Base-by-base conservation (phyloP, 176 grass and related monocot species). In the Carex myosuroides region DNA sequence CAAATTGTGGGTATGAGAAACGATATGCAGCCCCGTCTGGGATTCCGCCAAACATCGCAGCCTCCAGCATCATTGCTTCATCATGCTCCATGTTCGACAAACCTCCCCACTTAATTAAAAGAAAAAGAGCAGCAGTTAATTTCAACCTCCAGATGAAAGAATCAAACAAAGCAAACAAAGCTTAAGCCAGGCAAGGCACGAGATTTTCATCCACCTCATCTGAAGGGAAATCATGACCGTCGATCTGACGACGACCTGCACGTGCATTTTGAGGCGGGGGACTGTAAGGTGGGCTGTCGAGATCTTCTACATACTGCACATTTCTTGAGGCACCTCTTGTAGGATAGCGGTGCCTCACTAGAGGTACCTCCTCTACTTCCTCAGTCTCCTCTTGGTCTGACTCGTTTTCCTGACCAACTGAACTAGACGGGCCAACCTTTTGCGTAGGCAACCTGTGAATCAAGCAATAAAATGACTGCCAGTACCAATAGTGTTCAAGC, bases 41-140 rank as follows among this genome's bases (percentile, higher is more conserved):
- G 82, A 95, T 83, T 32, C 87, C 90, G 85, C 97, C 97, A 84
- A 99, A 96, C 91, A 99, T 96, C 69, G 97, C 97, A 66, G 91
- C 97, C 61, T 99, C 97, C 75, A 99, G 91, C 97, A 99, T 99
- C 88, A 99, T 50, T 85, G 97, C 97, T 73, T 99, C 97, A 14
- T 99, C 97, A 82, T 94, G 93, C 81, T 99, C 97, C 89, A 93
- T 83, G 30, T 90, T 93, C 64, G 97, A 96, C 77, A 96, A 95
- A 53, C 91, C 93, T 87, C 97, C 97, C 97, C 97, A 99, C 96
- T 99, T 83, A 53, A 87, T 42, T 54, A 85, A 26, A 85, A 65
- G 6, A 69, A 73, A 21, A 84, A 84, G 33, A 85, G 10, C 13
- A 85, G 17, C 24, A 81, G 30, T 63, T 44, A 81, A 21, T 80